Conservation (phyloP, 306 rosid species). For the Medicago truncatula region DNA sequence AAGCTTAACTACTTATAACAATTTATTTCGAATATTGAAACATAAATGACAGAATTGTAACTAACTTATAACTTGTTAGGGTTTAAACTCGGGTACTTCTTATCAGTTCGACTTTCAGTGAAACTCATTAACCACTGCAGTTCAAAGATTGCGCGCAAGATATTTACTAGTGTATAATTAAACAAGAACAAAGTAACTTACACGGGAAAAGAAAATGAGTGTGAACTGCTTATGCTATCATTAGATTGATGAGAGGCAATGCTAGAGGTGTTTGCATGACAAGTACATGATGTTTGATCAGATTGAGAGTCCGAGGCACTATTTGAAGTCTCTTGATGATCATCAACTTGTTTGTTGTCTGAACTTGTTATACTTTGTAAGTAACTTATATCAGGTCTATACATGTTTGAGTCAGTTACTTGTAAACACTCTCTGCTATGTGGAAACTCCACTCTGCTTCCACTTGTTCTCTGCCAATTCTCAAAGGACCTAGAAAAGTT, state of each 20-base stretch:
- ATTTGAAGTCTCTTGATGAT: constrained; percentile 39
- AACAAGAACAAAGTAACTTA: constrained; percentile 39
- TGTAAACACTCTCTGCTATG: constrained; percentile 27
- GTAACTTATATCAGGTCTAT: constrained; percentile 37
- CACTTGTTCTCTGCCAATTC: constrained; percentile 30
- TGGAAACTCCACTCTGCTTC: constrained; percentile 44
- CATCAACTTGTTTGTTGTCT: constrained; percentile 34
- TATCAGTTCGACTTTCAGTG: too few species aligned
- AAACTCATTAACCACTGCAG: too few species aligned
- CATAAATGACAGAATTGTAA: background rate
- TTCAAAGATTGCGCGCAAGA: background rate
- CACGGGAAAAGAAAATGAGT: constrained; percentile 83
- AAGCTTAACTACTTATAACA: constrained; percentile 8
- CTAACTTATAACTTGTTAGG: background rate
- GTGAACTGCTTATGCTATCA: constrained; percentile 72
- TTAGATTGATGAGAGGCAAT: constrained; percentile 55
- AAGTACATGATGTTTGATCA: background rate
- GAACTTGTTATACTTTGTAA: constrained; percentile 34
- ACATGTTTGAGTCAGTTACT: constrained; percentile 37
- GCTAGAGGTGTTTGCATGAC: constrained; percentile 39
- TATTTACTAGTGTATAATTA: background rate
- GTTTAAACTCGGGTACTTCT: too few species aligned
- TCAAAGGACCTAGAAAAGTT: constrained; percentile 42
- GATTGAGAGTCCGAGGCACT: constrained; percentile 26
- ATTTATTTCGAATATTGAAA: background rate